Conservation (phyloP, 345 rosid species). For the Populus deltoides region DNA sequence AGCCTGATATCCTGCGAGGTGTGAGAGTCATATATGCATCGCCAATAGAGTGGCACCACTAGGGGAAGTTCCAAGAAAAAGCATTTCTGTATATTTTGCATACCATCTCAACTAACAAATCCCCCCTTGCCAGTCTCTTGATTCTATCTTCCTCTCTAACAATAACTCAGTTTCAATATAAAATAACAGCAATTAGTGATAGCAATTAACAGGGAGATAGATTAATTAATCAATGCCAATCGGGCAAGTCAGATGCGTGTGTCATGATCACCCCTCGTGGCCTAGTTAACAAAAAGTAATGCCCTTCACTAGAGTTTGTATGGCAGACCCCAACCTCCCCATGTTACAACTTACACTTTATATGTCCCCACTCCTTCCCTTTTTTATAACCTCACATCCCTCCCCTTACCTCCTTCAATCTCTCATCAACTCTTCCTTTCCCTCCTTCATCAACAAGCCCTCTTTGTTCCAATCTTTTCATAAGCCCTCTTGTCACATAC, state of each 20-base stretch:
- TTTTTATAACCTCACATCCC: constrained; percentile 14
- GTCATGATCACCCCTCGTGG: constrained; percentile 30
- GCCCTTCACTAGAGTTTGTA: constrained; percentile 34
- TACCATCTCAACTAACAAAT: constrained; percentile 19
- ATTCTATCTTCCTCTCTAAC: constrained; percentile 10
- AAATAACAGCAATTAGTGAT: neutral
- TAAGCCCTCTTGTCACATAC: neutral
- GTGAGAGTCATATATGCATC: neutral
- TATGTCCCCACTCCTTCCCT: constrained; percentile 20
- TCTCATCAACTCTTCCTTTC: neutral
- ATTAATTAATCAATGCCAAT: constrained; percentile 20
- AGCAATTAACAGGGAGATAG: neutral
- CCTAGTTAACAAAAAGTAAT: constrained; percentile 36
- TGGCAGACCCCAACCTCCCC: constrained; percentile 48
- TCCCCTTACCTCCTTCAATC: neutral
- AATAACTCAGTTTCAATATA: neutral
- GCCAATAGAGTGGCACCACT: neutral
- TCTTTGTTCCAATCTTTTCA: neutral
- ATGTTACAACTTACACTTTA: constrained; percentile 21
- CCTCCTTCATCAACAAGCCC: neutral
- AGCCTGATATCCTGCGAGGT: constrained; percentile 8
- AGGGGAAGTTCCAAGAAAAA: constrained; percentile 20
- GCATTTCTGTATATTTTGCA: neutral
- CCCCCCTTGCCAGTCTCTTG: constrained; percentile 2
- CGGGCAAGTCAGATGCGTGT: constrained; percentile 16